Base-by-base conservation (phyloP, 805 yeast genomes). In the Monosporozyma aquatica region DNA sequence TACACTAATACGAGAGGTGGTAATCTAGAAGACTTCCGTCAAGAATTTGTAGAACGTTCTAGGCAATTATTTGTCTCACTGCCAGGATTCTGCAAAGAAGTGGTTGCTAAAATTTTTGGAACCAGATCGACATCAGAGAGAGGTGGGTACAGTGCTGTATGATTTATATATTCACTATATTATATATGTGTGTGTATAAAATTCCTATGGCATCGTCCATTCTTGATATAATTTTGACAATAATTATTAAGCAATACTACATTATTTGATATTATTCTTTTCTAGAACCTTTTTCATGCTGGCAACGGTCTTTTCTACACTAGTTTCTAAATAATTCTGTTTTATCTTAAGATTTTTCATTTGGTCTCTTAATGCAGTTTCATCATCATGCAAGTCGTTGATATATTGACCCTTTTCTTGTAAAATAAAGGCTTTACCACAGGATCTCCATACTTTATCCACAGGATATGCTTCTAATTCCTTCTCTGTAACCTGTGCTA, bases 111-210 rank as follows among this genome's bases (percentile, higher is more conserved):
- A 53, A 60, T 89, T 26, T 70, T 80, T 41, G 81, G 89, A 6
- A 24, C 42, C n/a, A 21, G 40, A 18, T 44, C 58, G 21, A 66
- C 74, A 37, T 27, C 55, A 13, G 54, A 53, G 53, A 74, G 95
- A 59, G 95, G 95, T 22, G 97, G 95, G 15, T 90, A 92, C 61
- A 80, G 95, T 57, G 97, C 97, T 27, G 95, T 92, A 9, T 89
- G 69, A 65, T 10, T 4, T 8, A 35, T 21, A 3, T 24, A 35
- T 22, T 35, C 22, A 15, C 6, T 24, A 35, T 23, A 22, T 21
- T 29, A 22, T n/a, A n/a, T n/a, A n/a, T n/a, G n/a, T n/a, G n/a
- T n/a, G n/a, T n/a, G n/a, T n/a, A n/a, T n/a, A n/a, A n/a, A n/a
- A n/a, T n/a, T n/a, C n/a, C n/a, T n/a, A n/a, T n/a, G n/a, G n/a